These are phyloP conservation scores for Mycosarcoma mackinlayi DNA, from an alignment of 1,284 basidiomycete genomes.

Conservation along the genomic window DNA sequence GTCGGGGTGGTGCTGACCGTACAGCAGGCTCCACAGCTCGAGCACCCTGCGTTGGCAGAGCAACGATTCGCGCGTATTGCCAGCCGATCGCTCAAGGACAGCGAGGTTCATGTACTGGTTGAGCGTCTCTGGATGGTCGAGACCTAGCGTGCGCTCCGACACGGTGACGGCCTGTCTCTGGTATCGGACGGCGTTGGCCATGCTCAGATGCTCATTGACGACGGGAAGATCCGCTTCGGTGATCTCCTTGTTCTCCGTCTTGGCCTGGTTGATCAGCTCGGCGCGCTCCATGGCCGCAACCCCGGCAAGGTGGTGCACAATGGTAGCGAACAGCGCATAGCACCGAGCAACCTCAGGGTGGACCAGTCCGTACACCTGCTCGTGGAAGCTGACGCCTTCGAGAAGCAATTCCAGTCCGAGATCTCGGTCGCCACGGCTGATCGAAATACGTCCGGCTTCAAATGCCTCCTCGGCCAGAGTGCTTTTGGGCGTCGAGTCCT, in stretches of 20 bases:
- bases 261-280: slow-evolving; percentile 50
- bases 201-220: slow-evolving; percentile 68
- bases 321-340: slow-evolving; percentile 72
- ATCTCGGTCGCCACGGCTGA: slow-evolving; percentile 71
- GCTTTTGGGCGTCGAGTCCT: slow-evolving; percentile 71
- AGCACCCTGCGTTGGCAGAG: slow-evolving; percentile 72
- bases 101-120: slow-evolving; percentile 74
- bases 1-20: slow-evolving; percentile 72
- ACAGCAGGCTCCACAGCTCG: slow-evolving; percentile 72
- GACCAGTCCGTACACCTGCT: slow-evolving; percentile 73
- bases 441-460: slow-evolving; percentile 71
- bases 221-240: slow-evolving; percentile 41
- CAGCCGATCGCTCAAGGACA: slow-evolving; percentile 72
- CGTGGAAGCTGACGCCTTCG: slow-evolving; percentile 73
- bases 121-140: slow-evolving; percentile 73
- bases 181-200: slow-evolving; percentile 70
- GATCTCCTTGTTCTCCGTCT: slow-evolving; percentile 52
- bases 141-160: slow-evolving; percentile 72
- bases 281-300: slow-evolving; percentile 44
- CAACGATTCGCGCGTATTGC: slow-evolving; percentile 69
- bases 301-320: slow-evolving; percentile 68
- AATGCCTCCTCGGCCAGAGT: slow-evolving; percentile 73
- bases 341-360: slow-evolving; percentile 73
- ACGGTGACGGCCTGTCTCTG: slow-evolving; percentile 73
- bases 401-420: slow-evolving; percentile 73